A percentile compares a stretch with the other conserved stretches of the same genome.
phyloP scores from a whole-genome alignment of 2,329 filamentous ascomycete genomes.

The Fragosphaeria purpurea region DNA sequence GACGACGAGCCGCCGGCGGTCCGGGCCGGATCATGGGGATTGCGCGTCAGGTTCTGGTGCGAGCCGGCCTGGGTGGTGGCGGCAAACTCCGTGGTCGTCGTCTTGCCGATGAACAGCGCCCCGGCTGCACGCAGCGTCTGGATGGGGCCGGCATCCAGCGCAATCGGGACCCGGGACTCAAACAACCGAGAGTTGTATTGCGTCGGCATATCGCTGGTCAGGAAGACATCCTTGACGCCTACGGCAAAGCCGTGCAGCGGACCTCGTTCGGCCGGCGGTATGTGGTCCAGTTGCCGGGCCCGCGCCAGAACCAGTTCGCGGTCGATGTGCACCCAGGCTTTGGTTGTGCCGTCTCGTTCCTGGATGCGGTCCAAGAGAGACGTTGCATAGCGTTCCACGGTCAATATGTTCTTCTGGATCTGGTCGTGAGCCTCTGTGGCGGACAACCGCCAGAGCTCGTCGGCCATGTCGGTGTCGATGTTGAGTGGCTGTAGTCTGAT shows the following conservation, averaged over 20 bases:
- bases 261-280: constrained; percentile 38
- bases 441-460: constrained; percentile 20
- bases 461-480: not conserved
- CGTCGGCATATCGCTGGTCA: constrained; percentile 48
- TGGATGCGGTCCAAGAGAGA: constrained; percentile 36
- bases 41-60: constrained; percentile 35
- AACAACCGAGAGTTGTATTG: constrained; percentile 46
- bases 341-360: constrained; percentile 32
- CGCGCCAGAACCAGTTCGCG: constrained; percentile 34
- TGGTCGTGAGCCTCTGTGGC: constrained; percentile 30
- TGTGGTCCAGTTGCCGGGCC: constrained; percentile 38
- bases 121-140: constrained; percentile 42
- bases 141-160: constrained; percentile 42
- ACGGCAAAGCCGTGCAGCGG: constrained; percentile 47
- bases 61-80: constrained; percentile 36
- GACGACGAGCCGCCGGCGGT: constrained; percentile 60
- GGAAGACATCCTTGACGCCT: constrained; percentile 50
- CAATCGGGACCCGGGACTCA: constrained; percentile 26
- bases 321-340: constrained; percentile 40
- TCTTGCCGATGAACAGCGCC: constrained; percentile 44
- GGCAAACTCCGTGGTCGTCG: constrained; percentile 55
- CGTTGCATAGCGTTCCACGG: constrained; percentile 37
- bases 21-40: constrained; percentile 40
- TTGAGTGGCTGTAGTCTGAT: not conserved
- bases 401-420: constrained; percentile 30